Base-by-base conservation (phyloP, 495 filamentous ascomycete genomes). In the Emericellopsis terricola region DNA sequence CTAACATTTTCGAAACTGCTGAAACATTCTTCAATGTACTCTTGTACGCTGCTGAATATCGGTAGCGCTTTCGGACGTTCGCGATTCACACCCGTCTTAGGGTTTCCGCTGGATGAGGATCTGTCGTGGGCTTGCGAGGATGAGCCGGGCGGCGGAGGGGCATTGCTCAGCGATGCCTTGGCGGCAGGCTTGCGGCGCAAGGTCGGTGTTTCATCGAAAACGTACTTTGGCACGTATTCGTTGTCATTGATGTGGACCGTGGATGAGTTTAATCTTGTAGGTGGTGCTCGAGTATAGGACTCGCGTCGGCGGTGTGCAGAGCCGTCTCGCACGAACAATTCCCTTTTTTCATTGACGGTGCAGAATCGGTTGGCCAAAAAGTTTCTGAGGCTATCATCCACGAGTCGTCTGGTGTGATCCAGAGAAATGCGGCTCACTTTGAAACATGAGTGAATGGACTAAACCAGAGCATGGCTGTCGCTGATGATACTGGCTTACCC, bases 21-120 rank as follows among this genome's bases (percentile, higher is more conserved):
- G 44, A 92, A 81, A 34, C 69, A 71, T 14, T 46, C 46, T 17
- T 75, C 55, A 19, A 93, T 65, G 46, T 85, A 82, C 35, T 81
- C 77, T 51, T 92, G 84, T 29, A 92, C 47, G 15, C 57, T 64
- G 38, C 66, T 68, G 46, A 94, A 92, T 9, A 81, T 60, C 15
- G 47, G 51, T 36, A 46, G 59, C 2, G 49, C 42, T 5, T 59
- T 54, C 0, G 42, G 34, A 19, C 42, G 44, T 14, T 33, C 18
- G 18, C 31, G n/a, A 21, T n/a, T 18, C 31, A 20, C 18, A 33
- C 16, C 17, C 18, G 17, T 33, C 11, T 20, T 20, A 20, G n/a
- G 31, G n/a, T 1, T 20, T 18, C 8, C n/a, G 17, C n/a, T 20
- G n/a, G 31, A 15, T n/a, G 15, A 20, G 42, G 19, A 15, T 41